Evolutionary conservation across 805 yeast species (phyloP).

Genomic region (Saccharomyces mikatae): DNA sequence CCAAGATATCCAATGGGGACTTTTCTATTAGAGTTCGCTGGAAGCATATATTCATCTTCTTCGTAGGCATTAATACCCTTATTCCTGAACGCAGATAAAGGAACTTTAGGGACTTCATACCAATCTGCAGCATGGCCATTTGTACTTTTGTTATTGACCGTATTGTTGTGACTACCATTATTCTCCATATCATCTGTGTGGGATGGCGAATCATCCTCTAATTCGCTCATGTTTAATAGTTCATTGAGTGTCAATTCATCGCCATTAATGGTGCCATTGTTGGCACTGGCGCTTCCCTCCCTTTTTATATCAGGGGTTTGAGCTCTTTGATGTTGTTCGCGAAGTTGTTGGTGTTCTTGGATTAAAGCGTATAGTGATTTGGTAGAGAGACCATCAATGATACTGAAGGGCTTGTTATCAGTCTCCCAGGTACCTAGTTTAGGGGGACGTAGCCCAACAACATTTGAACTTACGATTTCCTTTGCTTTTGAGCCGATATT

Average conservation of each 20-base stretch:
- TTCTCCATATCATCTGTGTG: constrained; percentile 41
- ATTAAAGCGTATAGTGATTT: constrained; percentile 59
- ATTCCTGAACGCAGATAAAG: constrained; percentile 85
- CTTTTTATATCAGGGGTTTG: constrained; percentile 15
- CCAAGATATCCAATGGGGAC: constrained; percentile 33
- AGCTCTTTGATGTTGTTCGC: constrained; percentile 18
- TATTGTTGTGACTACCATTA: constrained; percentile 29
- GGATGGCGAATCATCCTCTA: constrained; percentile 49
- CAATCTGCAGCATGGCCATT: constrained; percentile 22
- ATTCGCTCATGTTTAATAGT: constrained; percentile 76
- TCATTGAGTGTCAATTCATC: constrained; percentile 59
- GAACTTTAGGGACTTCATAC: constrained; percentile 46
- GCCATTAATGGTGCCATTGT: constrained; percentile 16
- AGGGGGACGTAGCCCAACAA: constrained; percentile 84
- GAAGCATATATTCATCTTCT: constrained; percentile 27
- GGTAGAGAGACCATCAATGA: constrained; percentile 90
- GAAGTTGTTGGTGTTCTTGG: constrained; percentile 26
- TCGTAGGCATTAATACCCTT: constrained; percentile 43
- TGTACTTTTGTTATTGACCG: constrained; percentile 9
- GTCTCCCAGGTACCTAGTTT: constrained; percentile 88
- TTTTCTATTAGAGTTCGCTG: constrained; percentile 23
- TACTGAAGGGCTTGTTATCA: constrained; percentile 77
- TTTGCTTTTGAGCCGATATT: constrained; percentile 72
- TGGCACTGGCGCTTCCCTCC: constrained; percentile 1
- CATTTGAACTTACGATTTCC: constrained; percentile 82